Percentiles rank a stretch among this genome's conserved stretches.
Conservation (phyloP, 1,139 yeast genomes). For the Saccharomycopsis phalli region DNA sequence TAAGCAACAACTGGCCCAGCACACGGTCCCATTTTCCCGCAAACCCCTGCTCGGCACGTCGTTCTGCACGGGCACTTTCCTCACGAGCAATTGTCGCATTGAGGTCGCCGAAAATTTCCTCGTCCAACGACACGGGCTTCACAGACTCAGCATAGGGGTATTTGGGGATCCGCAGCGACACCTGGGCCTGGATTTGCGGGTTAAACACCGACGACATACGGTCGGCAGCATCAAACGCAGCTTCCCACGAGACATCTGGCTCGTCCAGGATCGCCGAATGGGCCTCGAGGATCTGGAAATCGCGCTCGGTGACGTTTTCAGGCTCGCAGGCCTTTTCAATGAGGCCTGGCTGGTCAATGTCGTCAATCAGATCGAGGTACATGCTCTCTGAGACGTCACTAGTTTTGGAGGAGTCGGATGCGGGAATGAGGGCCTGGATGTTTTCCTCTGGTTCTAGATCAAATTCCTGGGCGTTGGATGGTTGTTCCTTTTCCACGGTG, state of each 20-base stretch:
- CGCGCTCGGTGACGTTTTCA: conserved; percentile 33
- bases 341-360: too few relatives aligned
- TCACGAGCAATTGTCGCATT: conserved; percentile 27
- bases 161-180: conserved; percentile 10
- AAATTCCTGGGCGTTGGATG: neutral
- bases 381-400: neutral
- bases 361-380: too few relatives aligned
- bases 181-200: conserved; percentile 24
- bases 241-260: conserved; percentile 46
- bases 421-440: neutral
- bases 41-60: conserved; percentile 23
- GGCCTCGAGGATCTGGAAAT: conserved; percentile 35
- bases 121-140: conserved; percentile 29
- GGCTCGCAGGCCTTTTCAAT: conserved; percentile 74
- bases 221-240: conserved; percentile 47
- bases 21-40: conserved; percentile 23
- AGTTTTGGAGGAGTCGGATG: neutral
- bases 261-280: too few relatives aligned
- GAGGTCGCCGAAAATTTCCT: conserved; percentile 45
- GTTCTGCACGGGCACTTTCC: conserved; percentile 25
- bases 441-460: conserved; percentile 1
- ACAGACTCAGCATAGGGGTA: conserved; percentile 25
- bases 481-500: too few relatives aligned
- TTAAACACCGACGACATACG: conserved; percentile 15
- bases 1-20: conserved; percentile 3